These are phyloP conservation scores for Annulohypoxylon nitens DNA, from an alignment of 495 filamentous ascomycete genomes.

Conservation along the genomic window DNA sequence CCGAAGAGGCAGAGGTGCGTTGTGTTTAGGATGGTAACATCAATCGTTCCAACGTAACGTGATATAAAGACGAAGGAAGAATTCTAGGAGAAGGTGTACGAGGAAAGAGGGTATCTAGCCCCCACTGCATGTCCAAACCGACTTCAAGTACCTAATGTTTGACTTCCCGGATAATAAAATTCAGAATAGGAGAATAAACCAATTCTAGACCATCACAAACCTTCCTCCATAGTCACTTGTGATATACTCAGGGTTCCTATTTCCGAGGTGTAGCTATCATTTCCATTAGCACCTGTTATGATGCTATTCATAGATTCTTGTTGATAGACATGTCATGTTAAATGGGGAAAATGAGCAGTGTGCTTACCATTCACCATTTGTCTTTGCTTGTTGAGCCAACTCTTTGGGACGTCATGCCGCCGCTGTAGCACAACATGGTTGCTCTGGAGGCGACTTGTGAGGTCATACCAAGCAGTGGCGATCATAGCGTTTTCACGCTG, in stretches of 20 bases:
- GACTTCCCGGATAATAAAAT: background rate
- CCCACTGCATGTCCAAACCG: conserved; percentile 12
- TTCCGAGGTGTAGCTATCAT: conserved; percentile 61
- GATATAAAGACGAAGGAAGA: conserved; percentile 15
- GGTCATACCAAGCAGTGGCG: conserved; percentile 91
- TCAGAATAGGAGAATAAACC: conserved; percentile 4
- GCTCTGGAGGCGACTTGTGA: conserved; percentile 85
- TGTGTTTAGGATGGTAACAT: conserved; percentile 1
- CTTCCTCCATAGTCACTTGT: background rate
- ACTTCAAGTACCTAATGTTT: background rate
- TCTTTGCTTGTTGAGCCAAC: conserved; percentile 93
- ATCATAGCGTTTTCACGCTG: conserved; percentile 88
- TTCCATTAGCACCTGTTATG: conserved; percentile 3
- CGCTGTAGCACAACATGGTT: conserved; percentile 84
- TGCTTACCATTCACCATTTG: conserved; percentile 72
- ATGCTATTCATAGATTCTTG: background rate
- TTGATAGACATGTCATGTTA: background rate
- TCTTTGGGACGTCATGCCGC: conserved; percentile 81
- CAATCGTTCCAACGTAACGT: conserved; percentile 6
- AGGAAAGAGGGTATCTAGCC: conserved; percentile 12
- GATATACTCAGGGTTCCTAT: conserved; percentile 54
- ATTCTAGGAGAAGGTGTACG: background rate
- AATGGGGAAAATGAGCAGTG: background rate
- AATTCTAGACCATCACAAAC: conserved; percentile 1
- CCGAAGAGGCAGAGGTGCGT: background rate